phyloP scores from a whole-genome alignment of 2,329 filamentous ascomycete species.

The Colletotrichum plurivorum region DNA sequence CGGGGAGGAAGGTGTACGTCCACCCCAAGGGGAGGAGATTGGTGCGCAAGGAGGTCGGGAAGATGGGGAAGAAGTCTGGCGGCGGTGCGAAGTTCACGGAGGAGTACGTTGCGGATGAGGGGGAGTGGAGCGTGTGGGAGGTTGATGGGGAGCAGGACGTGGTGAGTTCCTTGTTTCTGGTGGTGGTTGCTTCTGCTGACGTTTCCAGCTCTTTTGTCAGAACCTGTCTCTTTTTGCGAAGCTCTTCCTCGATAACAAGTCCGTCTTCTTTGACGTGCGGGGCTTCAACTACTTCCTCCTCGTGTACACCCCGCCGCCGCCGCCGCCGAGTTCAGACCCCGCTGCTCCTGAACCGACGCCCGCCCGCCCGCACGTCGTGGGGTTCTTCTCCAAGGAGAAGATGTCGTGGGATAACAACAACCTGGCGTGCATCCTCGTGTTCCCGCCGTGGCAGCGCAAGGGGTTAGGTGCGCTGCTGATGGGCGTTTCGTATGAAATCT shows the following conservation, averaged over 20 bases:
- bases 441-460: conserved; percentile 94
- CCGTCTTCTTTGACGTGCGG: conserved; percentile 95
- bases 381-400: conserved; percentile 99
- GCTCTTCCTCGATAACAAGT: conserved; percentile 97
- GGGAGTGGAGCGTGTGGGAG: conserved; percentile 90
- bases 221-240: conserved; percentile 97
- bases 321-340: conserved; percentile 53
- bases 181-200: background rate
- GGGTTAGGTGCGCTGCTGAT: conserved; percentile 91
- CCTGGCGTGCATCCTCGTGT: conserved; percentile 94
- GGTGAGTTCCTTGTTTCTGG: conserved; percentile 57
- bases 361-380: conserved; percentile 74
- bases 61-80: conserved; percentile 53
- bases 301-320: conserved; percentile 76
- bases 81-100: conserved; percentile 56
- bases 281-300: conserved; percentile 96
- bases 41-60: conserved; percentile 52
- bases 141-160: conserved; percentile 91
- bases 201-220: conserved; percentile 84
- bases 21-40: conserved; percentile 65
- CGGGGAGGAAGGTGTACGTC: conserved; percentile 82
- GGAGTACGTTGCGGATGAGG: conserved; percentile 68
- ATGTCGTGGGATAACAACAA: conserved; percentile 99
- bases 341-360: conserved; percentile 25
- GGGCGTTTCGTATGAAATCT: conserved; percentile 93